Conservation (phyloP, 345 rosid species). For the Salix suchowensis region DNA sequence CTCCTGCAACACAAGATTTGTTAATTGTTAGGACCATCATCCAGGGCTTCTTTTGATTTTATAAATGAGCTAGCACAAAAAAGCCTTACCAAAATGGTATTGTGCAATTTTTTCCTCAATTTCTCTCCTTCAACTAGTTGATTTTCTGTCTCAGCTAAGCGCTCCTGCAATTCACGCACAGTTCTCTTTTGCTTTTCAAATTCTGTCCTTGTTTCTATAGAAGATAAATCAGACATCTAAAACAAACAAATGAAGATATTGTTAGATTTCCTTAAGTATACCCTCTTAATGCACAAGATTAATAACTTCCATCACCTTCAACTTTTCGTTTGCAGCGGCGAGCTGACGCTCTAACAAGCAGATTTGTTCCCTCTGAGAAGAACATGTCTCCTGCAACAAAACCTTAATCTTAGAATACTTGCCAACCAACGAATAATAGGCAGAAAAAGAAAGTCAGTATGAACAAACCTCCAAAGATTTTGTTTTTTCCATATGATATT, state of each 20-base stretch:
- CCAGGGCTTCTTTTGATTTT: not conserved
- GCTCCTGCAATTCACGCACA: slow-evolving; percentile 43
- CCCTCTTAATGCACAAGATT: not conserved
- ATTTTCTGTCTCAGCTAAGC: slow-evolving; percentile 54
- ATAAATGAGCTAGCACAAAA: not conserved
- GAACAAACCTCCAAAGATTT: slow-evolving; percentile 73
- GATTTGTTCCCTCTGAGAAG: slow-evolving; percentile 71
- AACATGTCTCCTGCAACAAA: slow-evolving; percentile 65
- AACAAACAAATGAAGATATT: not conserved
- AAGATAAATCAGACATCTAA: slow-evolving; percentile 58
- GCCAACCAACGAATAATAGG: not conserved
- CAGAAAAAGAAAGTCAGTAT: not conserved
- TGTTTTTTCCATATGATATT: slow-evolving; percentile 48
- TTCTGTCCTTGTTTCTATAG: slow-evolving; percentile 42
- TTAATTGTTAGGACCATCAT: not conserved
- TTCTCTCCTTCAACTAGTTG: slow-evolving; percentile 71
- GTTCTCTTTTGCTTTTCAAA: slow-evolving; percentile 49
- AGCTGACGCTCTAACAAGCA: slow-evolving; percentile 53
- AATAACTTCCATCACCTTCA: slow-evolving; percentile 45
- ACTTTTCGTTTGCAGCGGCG: slow-evolving; percentile 66
- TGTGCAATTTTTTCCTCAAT: slow-evolving; percentile 75
- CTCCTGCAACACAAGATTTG: slow-evolving; percentile 43
- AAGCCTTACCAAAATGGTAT: slow-evolving; percentile 67
- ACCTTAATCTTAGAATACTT: not conserved
- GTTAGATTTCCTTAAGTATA: not conserved